Base-by-base conservation (phyloP, 108 stramenopile genomes). In the Cyclotella choctawhatcheeana region DNA sequence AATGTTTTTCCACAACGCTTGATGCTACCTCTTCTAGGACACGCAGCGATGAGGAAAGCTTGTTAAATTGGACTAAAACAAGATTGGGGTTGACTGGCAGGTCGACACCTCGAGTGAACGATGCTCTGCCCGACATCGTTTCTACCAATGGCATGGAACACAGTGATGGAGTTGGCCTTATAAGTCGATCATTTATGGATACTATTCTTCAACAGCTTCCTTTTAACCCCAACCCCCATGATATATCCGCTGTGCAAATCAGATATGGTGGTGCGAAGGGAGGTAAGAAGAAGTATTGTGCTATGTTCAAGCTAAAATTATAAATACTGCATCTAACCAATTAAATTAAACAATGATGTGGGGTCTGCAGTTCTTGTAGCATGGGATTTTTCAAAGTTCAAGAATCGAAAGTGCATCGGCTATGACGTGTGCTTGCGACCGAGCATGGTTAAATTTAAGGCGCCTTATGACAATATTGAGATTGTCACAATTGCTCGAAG, bases 1-100 rank as follows among this genome's bases (percentile, higher is more conserved):
- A 76, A 26, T 76, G 74, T 35, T 76, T 76, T 50, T 76, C 74
- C 8, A 76, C 67, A 17, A 76, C 74, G 7, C 34, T 68, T 68
- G 58, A 50, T 32, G 27, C 45, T 3, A 29, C 48, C 44, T 50
- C 30, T 66, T 22, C 33, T 54, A 24, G 32, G 10, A 21, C 22
- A 14, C 3, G 45, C 16, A 66, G 35, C 25, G 0, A 6, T 50
- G 3, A 12, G 17, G 50, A 50, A 35, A 16, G 48, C 43, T n/a
- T 66, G 6, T 21, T 18, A 44, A 17, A 13, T 2, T 61, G 34
- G 59, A 43, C 35, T 16, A 2, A 13, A 6, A 6, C 2, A 58
- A 20, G 6, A 27, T 5, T 56, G 4, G 55, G 56, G 13, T 17
- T 58, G 1, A n/a, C n/a, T n/a, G 30, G 12, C 3, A 16, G 14